phyloP scores from a whole-genome alignment of 257 asterid species.

The Scutellaria baicalensis region DNA sequence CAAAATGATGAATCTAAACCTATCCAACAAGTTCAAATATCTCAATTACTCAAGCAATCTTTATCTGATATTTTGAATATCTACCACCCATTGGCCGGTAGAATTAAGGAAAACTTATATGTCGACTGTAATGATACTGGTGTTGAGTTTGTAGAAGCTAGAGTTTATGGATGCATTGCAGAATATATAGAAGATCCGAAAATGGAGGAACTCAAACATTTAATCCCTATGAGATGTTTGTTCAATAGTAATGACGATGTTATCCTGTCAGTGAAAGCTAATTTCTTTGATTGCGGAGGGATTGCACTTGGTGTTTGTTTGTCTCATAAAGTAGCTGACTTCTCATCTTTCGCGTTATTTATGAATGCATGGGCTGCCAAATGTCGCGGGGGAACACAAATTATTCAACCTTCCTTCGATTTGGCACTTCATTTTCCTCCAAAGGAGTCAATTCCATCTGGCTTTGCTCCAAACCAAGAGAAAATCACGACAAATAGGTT shows the following conservation, averaged over 20 bases:
- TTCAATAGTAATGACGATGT: not conserved
- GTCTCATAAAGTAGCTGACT: not conserved
- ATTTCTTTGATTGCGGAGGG: slow-evolving; percentile 10
- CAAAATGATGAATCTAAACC: not conserved
- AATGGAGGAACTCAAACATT: not conserved
- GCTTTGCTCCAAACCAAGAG: too few species aligned
- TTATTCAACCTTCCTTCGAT: not conserved
- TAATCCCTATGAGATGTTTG: not conserved
- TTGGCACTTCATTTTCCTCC: not conserved
- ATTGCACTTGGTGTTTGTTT: not conserved
- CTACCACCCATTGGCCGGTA: not conserved
- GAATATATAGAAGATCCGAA: not conserved
- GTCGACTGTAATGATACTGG: not conserved
- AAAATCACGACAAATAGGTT: not conserved
- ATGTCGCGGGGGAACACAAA: not conserved
- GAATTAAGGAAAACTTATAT: not conserved
- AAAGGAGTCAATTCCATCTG: too few species aligned
- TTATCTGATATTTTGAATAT: not conserved
- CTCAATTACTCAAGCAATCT: not conserved
- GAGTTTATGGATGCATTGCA: not conserved
- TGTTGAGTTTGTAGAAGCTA: not conserved
- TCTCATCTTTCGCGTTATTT: not conserved
- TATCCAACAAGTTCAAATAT: not conserved
- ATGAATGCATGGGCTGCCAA: slow-evolving; percentile 11
- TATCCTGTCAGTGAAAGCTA: not conserved